Evolutionary conservation across 306 rosid species (phyloP), one percentile per base, ranked within the genome.

Genomic region (Corylus heterophylla): DNA sequence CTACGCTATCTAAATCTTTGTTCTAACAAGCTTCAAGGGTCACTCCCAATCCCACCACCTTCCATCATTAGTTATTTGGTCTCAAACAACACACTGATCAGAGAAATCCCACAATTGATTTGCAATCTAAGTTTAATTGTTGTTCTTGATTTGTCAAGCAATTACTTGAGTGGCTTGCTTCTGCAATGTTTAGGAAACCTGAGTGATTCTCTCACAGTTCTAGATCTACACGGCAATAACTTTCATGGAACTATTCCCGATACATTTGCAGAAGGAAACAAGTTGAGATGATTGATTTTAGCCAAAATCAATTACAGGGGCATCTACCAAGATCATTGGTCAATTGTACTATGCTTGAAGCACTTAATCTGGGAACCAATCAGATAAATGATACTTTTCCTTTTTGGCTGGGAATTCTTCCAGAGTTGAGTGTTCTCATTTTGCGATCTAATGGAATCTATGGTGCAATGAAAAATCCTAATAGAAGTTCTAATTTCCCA

Each of bases 1-100:
- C 27, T 59, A 9, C 0, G 1, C n/a, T n/a, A n/a, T n/a, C n/a
- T 22, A 0, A 0, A 0, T 0, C 66, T 59, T 0, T 0, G 0
- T 25, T 59, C 8, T 27, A 59, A 25, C 67, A 25, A 9, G 67
- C 3, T 59, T 12, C 67, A 0, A 22, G 39, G 67, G 14, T 11
- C 67, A 12, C 39, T 59, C 6, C 67, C 67, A 59, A 22, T 59
- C 14, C 67, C 67, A 3, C 18, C 67, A 4, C 39, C 39, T 59
- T 25, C 67, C 3, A 42, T 42, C 7, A 1, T 4, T 5, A 0
- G 8, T 1, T 42, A 42, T 42, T 4, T 8, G 0, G 7, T 59
- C 16, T 0, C 7, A 25, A 0, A 59, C 17, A 59, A 59, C 5
- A 11, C 0, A 25, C 0, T 59, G 7, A 22, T 3, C 0, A 18